Evolutionary conservation across 352 stramenopile genomes (phyloP), one percentile per base, ranked within the genome.

Genomic region (Lagenidium giganteum): DNA sequence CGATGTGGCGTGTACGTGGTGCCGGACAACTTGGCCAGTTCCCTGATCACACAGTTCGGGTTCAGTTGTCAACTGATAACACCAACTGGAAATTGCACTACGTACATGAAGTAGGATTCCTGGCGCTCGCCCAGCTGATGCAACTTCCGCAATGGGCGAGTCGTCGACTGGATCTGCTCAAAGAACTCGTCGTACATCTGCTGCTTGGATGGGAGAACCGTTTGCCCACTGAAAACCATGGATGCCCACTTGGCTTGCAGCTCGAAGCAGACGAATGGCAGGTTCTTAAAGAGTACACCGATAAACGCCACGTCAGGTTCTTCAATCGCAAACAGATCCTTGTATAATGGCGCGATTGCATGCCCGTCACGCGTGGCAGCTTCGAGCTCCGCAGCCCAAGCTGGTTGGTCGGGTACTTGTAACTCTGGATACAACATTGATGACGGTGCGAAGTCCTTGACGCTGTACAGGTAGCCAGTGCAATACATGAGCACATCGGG

Each of bases 251-350:
- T 77, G 43, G 60, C 61, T 49, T 92, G 79, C n/a, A 89, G 52
- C 51, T 89, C 74, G 42, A 89, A 92, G 48, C 64, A 89, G 2
- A 80, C 46, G 31, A 92, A 92, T n/a, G 76, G 79, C 26, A 92
- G 47, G 27, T 88, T 88, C 51, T 68, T 82, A 39, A 88, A 87
- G 0, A 70, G 71, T 20, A 92, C 46, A 0, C 79, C 79, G 26
- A 92, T 49, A 42, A 92, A 89, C 22, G 67, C 79, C 14, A 83
- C 42, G 33, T 81, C 76, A 5, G 79, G 67, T 26, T 89, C 75
- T 48, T 87, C 76, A 17, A 89, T 87, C 22, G 74, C 68, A 57
- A 92, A 77, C 29, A 92, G 42, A 20, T 92, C 71, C 47, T 86
- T 84, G 60, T 87, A 88, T 18, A 92, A 50, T 5, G 79, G 79